Evolutionary conservation across 768 basidiomycete species (phyloP).

Genomic region (Crucibulum laeve): DNA sequence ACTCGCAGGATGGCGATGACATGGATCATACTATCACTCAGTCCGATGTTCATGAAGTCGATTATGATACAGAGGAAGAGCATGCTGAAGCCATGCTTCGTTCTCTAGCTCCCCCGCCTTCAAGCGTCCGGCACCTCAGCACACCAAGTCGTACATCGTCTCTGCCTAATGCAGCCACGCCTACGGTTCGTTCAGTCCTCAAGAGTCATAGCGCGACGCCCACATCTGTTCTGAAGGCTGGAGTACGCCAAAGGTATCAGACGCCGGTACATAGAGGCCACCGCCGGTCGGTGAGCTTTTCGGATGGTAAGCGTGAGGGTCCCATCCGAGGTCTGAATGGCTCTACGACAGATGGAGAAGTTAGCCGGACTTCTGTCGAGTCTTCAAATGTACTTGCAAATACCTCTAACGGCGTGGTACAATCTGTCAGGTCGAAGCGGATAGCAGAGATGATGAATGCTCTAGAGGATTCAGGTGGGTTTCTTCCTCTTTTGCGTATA

Average conservation of each 20-base stretch:
- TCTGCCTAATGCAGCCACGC: constrained; percentile 17
- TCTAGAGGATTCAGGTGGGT: constrained; percentile 65
- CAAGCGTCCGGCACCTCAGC: neutral
- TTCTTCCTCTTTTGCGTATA: constrained; percentile 4
- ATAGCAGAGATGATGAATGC: constrained; percentile 79
- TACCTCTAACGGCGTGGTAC: constrained; percentile 31
- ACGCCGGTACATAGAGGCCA: constrained; percentile 55
- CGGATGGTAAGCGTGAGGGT: constrained; percentile 87
- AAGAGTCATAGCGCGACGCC: constrained; percentile 48
- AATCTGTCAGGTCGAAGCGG: constrained; percentile 71
- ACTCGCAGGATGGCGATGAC: constrained; percentile 45
- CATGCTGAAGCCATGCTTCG: constrained; percentile 14
- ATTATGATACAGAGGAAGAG: constrained; percentile 37
- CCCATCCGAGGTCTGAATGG: constrained; percentile 66
- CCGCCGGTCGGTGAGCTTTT: constrained; percentile 93
- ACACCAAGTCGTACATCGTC: neutral
- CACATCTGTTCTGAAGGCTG: constrained; percentile 53
- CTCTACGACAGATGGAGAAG: constrained; percentile 19
- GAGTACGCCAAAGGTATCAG: constrained; percentile 40
- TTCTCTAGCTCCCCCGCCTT: constrained; percentile 4
- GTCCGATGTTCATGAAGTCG: constrained; percentile 26
- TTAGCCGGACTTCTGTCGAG: constrained; percentile 11
- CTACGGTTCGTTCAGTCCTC: constrained; percentile 37
- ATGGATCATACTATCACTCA: constrained; percentile 24
- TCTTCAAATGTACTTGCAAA: constrained; percentile 12